phyloP scores from a whole-genome alignment of 1,284 basidiomycete species.

The Ganoderma boninense region DNA sequence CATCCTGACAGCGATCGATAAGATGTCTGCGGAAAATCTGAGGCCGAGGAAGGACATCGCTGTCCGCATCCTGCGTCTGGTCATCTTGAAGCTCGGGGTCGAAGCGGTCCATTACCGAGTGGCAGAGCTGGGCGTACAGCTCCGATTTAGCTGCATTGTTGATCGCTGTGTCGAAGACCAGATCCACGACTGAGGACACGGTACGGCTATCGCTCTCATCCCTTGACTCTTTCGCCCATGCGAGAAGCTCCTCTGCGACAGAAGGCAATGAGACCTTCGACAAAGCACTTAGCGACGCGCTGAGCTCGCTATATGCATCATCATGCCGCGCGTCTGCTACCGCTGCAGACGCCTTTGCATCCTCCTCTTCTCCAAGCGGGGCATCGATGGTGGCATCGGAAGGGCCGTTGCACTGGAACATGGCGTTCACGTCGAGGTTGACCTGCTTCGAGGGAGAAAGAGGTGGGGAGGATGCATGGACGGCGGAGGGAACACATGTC shows the following conservation, averaged over 20 bases:
- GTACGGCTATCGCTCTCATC: conserved; percentile 93
- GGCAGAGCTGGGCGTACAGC: conserved; percentile 24
- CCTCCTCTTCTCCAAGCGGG: background rate
- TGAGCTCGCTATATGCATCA: conserved; percentile 92
- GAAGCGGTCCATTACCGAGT: conserved; percentile 76
- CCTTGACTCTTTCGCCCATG: conserved; percentile 96
- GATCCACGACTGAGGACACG: conserved; percentile 91
- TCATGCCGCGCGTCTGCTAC: conserved; percentile 57
- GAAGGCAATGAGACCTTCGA: conserved; percentile 96
- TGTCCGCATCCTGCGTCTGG: conserved; percentile 77
- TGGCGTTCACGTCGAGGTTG: background rate
- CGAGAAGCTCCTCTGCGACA: conserved; percentile 51
- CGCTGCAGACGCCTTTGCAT: background rate
- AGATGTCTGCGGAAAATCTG: conserved; percentile 84
- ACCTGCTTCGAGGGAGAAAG: background rate
- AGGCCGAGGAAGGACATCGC: conserved; percentile 87
- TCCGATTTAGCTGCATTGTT: conserved; percentile 21
- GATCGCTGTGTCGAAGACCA: conserved; percentile 97
- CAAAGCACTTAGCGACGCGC: conserved; percentile 91
- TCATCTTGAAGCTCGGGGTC: conserved; percentile 89
- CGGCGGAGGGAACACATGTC: background rate
- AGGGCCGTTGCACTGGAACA: background rate
- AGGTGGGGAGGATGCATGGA: background rate
- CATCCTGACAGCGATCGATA: conserved; percentile 68
- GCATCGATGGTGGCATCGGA: background rate